These are phyloP conservation scores for Venturia effusa DNA, from an alignment of 2,329 filamentous ascomycete species.

Conservation along the genomic window DNA sequence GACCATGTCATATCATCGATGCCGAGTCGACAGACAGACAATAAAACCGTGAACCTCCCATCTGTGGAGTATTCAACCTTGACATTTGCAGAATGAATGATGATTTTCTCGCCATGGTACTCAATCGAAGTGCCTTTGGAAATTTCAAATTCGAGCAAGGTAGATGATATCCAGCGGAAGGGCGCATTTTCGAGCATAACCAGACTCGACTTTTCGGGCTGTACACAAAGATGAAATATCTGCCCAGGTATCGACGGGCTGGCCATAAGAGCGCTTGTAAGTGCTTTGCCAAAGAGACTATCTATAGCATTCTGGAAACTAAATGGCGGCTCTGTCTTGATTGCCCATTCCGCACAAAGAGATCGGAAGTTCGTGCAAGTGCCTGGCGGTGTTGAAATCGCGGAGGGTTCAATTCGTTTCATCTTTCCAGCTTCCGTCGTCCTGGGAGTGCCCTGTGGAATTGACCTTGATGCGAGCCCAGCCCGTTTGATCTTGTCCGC, in stretches of 20 bases:
- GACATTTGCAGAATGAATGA: not conserved
- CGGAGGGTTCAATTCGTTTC: not conserved
- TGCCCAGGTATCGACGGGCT: not conserved
- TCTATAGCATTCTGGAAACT: conserved; percentile 1
- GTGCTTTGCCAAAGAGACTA: not conserved
- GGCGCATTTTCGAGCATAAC: not conserved
- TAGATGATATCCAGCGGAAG: not conserved
- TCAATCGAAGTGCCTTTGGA: not conserved
- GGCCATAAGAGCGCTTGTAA: not conserved
- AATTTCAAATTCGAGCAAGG: not conserved
- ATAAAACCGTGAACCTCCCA: not conserved
- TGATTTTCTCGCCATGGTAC: not conserved
- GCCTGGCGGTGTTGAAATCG: not conserved
- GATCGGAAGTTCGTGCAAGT: not conserved
- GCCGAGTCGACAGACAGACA: not conserved
- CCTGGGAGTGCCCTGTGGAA: not conserved
- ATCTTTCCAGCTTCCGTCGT: not conserved
- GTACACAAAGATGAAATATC: not conserved
- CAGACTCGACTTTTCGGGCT: not conserved
- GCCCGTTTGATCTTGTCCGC: not conserved
- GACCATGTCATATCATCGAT: not conserved
- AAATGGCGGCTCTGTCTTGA: not conserved
- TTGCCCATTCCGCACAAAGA: not conserved
- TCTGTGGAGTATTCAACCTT: not conserved
- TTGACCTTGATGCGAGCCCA: not conserved